Evolutionary conservation across 179 eudicot genomes (phyloP).

Genomic region (Spergularia azorica): DNA sequence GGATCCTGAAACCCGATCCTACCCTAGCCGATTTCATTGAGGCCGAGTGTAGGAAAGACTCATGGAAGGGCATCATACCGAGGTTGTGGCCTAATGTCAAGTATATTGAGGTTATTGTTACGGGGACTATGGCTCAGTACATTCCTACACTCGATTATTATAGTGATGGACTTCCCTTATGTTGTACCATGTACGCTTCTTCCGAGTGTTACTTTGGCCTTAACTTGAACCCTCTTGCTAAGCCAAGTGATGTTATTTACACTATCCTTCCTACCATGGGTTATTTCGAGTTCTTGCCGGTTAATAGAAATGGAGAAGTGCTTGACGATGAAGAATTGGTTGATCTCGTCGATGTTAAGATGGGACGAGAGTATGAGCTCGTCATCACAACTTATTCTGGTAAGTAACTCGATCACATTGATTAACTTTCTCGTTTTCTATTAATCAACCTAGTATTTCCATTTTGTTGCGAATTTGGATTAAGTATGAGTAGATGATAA

Average conservation of each 20-base stretch:
- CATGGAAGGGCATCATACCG: slow-evolving; percentile 66
- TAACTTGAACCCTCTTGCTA: slow-evolving; percentile 46
- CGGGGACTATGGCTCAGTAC: slow-evolving; percentile 80
- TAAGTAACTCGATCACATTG: not conserved
- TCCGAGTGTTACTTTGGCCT: slow-evolving; percentile 63
- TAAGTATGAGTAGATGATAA: no score
- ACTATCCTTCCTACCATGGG: slow-evolving; percentile 49
- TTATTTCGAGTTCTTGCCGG: slow-evolving; percentile 56
- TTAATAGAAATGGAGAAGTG: slow-evolving; percentile 24
- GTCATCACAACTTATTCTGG: slow-evolving; percentile 59
- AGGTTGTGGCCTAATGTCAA: slow-evolving; percentile 76
- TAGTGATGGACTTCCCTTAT: slow-evolving; percentile 62
- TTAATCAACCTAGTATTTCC: no score
- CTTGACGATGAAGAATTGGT: slow-evolving; percentile 31
- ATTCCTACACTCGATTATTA: slow-evolving; percentile 69
- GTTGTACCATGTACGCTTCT: slow-evolving; percentile 70
- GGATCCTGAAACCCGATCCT: slow-evolving; percentile 38
- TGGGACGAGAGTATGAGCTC: slow-evolving; percentile 52
- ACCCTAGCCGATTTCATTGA: slow-evolving; percentile 52
- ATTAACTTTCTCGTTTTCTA: not conserved
- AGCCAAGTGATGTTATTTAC: slow-evolving; percentile 48
- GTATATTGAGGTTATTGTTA: slow-evolving; percentile 65
- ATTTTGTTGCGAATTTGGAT: no score
- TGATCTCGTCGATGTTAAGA: slow-evolving; percentile 47
- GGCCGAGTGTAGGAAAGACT: slow-evolving; percentile 44